Evolutionary conservation across 1,284 basidiomycete species (phyloP).

Genomic region (Mrakiaceae sp.): DNA sequence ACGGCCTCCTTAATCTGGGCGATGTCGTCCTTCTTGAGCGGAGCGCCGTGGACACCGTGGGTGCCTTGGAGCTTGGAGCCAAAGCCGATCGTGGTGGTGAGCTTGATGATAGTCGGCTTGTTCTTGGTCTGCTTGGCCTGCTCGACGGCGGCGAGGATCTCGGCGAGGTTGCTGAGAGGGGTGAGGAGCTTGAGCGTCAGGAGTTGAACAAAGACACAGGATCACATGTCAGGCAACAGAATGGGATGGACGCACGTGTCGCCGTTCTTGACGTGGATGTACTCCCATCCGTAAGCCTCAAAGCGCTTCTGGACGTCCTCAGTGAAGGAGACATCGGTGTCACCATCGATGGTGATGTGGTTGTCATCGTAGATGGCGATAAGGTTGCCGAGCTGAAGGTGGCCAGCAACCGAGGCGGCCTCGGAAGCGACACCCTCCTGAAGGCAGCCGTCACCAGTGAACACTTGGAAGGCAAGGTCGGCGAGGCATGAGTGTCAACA

Average conservation of each 20-base stretch:
- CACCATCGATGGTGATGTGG: conserved; percentile 91
- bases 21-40: conserved; percentile 88
- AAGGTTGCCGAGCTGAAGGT: conserved; percentile 84
- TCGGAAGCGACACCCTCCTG: conserved; percentile 59
- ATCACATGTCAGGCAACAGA: background rate
- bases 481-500: background rate
- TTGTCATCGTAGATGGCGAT: conserved; percentile 76
- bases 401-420: conserved; percentile 79
- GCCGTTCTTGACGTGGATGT: conserved; percentile 69
- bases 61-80: conserved; percentile 86
- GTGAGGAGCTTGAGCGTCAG: conserved; percentile 5
- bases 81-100: conserved; percentile 85
- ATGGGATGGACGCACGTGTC: conserved; percentile 24
- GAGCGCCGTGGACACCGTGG: conserved; percentile 83
- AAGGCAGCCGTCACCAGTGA: conserved; percentile 35
- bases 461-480: conserved; percentile 22
- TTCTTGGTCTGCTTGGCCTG: conserved; percentile 61
- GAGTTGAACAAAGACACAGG: background rate
- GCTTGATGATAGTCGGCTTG: conserved; percentile 77
- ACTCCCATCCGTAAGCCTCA: conserved; percentile 86
- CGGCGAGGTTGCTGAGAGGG: conserved; percentile 53
- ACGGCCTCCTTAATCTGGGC: conserved; percentile 71
- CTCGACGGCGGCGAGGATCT: conserved; percentile 67
- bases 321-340: conserved; percentile 85
- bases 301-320: conserved; percentile 85